A percentile compares a stretch with the other conserved stretches of the same genome.
Conservation (phyloP, 2,329 filamentous ascomycete species). For the Gyromitra esculenta region DNA sequence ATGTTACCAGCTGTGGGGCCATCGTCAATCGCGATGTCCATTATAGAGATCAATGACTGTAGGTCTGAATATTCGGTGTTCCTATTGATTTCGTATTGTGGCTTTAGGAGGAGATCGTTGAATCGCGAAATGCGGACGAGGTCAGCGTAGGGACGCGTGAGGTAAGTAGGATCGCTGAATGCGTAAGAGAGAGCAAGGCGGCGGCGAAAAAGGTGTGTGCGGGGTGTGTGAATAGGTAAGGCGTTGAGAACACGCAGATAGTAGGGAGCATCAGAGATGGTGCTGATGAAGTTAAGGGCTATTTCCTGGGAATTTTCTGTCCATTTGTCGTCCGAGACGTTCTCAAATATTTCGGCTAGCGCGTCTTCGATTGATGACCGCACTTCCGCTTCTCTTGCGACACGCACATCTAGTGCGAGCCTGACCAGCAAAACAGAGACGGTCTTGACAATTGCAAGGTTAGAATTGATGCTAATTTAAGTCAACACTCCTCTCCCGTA, state of each 20-base stretch:
- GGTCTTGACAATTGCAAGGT: conserved; percentile 24
- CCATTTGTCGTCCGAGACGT: conserved; percentile 58
- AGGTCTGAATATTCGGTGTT: conserved; percentile 73
- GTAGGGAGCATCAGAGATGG: conserved; percentile 65
- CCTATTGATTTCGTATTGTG: conserved; percentile 66
- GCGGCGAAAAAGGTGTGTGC: conserved; percentile 70
- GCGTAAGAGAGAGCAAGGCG: conserved; percentile 73
- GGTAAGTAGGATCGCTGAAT: conserved; percentile 64
- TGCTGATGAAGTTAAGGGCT: conserved; percentile 64
- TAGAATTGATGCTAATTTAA: conserved; percentile 29
- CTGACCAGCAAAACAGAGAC: conserved; percentile 41
- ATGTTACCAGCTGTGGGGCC: conserved; percentile 63
- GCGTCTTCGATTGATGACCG: conserved; percentile 53
- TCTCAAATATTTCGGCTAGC: conserved; percentile 46
- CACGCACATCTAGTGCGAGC: conserved; percentile 50
- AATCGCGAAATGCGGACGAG: conserved; percentile 62
- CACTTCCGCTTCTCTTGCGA: conserved; percentile 44
- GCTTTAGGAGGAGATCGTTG: conserved; percentile 62
- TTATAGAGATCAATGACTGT: conserved; percentile 71
- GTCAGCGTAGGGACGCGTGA: conserved; percentile 59
- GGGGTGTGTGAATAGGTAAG: conserved; percentile 67
- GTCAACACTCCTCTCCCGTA: conserved; percentile 18
- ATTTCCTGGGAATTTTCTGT: conserved; percentile 64
- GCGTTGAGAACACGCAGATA: conserved; percentile 69
- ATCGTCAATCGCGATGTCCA: conserved; percentile 79